Evolutionary conservation across 257 asterid species (phyloP), one percentile per base, ranked within the genome.

Genomic region (Fraxinus anomala): DNA sequence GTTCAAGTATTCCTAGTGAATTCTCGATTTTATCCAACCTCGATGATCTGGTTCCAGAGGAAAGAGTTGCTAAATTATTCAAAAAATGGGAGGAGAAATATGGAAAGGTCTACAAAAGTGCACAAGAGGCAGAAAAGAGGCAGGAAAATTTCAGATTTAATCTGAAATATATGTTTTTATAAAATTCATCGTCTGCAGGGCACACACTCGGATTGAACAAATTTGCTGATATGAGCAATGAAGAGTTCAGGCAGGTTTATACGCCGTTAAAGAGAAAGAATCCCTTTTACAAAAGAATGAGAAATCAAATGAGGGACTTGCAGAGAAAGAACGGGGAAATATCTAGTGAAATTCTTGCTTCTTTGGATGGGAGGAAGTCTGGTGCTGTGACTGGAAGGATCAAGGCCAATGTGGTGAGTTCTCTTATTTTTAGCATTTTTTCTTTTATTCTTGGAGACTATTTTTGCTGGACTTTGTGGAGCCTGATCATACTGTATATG

Each of bases 151-250:
- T 85, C n/a, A 31, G 74, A 16, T 14, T 51, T 31, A 85, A 78
- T 76, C 73, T 83, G 76, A 75, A 71, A 83, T 83, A 83, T 44
- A 34, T 83, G 65, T 9, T 75, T 68, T 82, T 80, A 73, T 80
- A 31, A 47, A 85, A 80, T 37, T 56, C 76, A 26, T 76, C 76
- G 3, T n/a, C 56, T 26, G 59, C 51, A 4, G 67, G 76, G 5
- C 73, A 33, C 40, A 36, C 78, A 5, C 66, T 85, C 63, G 87
- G 87, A 16, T 37, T 85, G 74, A 85, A 81, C 70, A 83, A 59
- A 51, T 83, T 83, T 69, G 85, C 87, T 5, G 89, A 83, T 80
- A 56, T 83, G 82, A 80, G 80, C 28, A 85, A 80, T 54, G 87
- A 83, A 70, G 89, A 85, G 78, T 85, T 85, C 31, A 78, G 67